Evolutionary conservation across 331 rosid genomes (phyloP).

Genomic region (Quercus phellos): DNA sequence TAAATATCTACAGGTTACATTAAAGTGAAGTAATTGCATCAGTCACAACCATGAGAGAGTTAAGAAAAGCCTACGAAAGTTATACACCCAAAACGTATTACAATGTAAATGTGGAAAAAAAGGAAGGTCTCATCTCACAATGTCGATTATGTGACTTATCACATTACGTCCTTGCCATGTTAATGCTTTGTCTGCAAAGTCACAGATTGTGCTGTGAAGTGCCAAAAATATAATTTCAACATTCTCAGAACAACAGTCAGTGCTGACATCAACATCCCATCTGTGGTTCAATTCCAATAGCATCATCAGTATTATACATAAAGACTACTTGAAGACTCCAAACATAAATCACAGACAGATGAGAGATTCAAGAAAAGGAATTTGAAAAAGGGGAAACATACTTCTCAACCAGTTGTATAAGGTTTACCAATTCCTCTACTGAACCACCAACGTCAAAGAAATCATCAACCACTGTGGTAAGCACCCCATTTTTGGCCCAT

Average conservation of each 20-base stretch:
- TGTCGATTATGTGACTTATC: conserved; percentile 42
- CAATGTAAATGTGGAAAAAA: conserved; percentile 12
- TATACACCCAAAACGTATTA: neutral
- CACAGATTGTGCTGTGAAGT: conserved; percentile 49
- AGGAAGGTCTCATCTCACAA: conserved; percentile 44
- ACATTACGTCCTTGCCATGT: conserved; percentile 53
- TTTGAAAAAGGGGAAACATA: conserved; percentile 24
- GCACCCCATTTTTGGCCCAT: conserved; percentile 74
- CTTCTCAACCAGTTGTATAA: conserved; percentile 62
- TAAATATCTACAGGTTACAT: neutral
- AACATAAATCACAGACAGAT: conserved; percentile 8
- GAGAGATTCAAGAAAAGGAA: neutral
- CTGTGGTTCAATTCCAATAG: conserved; percentile 34
- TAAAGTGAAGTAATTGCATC: neutral
- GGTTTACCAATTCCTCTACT: conserved; percentile 60
- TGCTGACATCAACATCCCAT: conserved; percentile 62
- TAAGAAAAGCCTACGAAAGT: neutral
- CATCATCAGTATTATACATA: neutral
- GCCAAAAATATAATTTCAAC: conserved; percentile 74
- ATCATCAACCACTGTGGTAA: conserved; percentile 69
- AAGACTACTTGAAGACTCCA: neutral
- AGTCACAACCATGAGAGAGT: neutral
- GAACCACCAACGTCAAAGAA: conserved; percentile 73
- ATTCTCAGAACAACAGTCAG: conserved; percentile 52
- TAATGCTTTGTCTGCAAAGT: conserved; percentile 53